Evolutionary conservation across 2,329 filamentous ascomycete genomes (phyloP).

Genomic region (Trichoderma asperellum): DNA sequence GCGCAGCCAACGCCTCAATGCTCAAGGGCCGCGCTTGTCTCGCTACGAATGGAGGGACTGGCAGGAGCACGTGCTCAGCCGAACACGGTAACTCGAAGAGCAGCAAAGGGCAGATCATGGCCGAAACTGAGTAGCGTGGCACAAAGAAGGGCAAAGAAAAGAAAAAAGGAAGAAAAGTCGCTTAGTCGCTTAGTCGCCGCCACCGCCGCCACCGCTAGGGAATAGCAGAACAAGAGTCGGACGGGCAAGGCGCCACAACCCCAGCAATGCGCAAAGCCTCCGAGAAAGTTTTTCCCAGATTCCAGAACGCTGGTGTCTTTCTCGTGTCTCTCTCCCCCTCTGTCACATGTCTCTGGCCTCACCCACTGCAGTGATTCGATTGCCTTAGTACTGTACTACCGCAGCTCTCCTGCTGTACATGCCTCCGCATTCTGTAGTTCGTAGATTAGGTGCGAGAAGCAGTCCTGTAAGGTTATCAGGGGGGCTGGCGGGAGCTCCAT

Average conservation of each 20-base stretch:
- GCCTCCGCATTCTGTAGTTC: too few relatives aligned
- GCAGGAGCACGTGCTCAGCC: constrained; percentile 1
- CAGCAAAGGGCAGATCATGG: background rate
- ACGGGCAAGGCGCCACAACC: background rate
- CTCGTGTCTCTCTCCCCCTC: background rate
- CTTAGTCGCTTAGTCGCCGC: background rate
- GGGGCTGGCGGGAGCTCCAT: background rate
- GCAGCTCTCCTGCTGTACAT: too few relatives aligned
- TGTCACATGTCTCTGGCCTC: background rate
- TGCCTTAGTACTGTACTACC: background rate
- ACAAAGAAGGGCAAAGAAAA: too few relatives aligned
- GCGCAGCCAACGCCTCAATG: background rate
- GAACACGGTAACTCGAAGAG: background rate
- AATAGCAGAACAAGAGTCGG: background rate
- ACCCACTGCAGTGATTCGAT: background rate
- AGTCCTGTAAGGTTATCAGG: constrained; percentile 8
- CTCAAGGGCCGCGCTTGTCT: background rate
- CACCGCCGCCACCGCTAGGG: background rate
- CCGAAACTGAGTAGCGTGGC: background rate
- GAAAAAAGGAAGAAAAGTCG: background rate
- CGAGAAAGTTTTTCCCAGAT: background rate
- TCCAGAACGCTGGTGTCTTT: background rate
- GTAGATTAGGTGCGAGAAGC: background rate
- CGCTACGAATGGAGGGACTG: background rate
- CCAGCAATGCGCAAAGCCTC: background rate